Percentiles rank a stretch among this genome's conserved stretches.
Conservation (phyloP, 2,329 filamentous ascomycete genomes). For the Cladorrhinum sp. region DNA sequence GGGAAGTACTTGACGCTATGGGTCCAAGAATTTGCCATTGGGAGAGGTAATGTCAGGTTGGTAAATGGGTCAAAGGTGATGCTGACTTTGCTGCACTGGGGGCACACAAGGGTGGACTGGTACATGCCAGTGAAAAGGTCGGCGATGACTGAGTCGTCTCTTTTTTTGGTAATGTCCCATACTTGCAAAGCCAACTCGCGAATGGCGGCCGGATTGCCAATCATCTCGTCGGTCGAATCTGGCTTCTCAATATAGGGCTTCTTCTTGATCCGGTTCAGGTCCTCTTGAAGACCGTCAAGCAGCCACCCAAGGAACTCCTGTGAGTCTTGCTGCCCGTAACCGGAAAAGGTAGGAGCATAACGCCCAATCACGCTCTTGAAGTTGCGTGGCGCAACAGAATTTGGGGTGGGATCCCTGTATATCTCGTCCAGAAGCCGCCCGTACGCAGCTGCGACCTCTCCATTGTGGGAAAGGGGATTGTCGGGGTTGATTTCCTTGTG, state of each 20-base stretch:
- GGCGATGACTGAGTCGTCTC: constrained; percentile 92
- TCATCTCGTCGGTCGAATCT: constrained; percentile 95
- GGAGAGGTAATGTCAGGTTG: constrained; percentile 85
- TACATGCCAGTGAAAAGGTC: constrained; percentile 98
- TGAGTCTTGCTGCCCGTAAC: constrained; percentile 94
- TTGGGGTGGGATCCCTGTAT: constrained; percentile 63
- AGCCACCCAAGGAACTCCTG: constrained; percentile 96
- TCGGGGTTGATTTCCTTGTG: constrained; percentile 76
- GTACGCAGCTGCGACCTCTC: constrained; percentile 83
- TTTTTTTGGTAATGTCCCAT: constrained; percentile 85
- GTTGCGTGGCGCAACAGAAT: constrained; percentile 71
- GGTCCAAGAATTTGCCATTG: constrained; percentile 78
- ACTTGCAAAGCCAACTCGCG: constrained; percentile 81
- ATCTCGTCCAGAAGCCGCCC: constrained; percentile 72
- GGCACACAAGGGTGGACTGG: constrained; percentile 94
- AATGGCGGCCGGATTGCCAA: constrained; percentile 76
- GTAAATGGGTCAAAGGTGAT: constrained; percentile 99
- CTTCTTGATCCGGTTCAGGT: constrained; percentile 87
- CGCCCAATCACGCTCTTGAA: constrained; percentile 82
- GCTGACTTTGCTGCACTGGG: constrained; percentile 88
- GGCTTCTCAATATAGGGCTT: constrained; percentile 98
- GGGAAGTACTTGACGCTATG: constrained; percentile 75
- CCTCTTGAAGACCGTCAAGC: constrained; percentile 90
- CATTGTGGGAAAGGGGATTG: constrained; percentile 83
- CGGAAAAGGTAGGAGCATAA: constrained; percentile 81